Evolutionary conservation across 306 rosid species (phyloP), one percentile per base, ranked within the genome.

Genomic region (Oemleria cerasiformis): DNA sequence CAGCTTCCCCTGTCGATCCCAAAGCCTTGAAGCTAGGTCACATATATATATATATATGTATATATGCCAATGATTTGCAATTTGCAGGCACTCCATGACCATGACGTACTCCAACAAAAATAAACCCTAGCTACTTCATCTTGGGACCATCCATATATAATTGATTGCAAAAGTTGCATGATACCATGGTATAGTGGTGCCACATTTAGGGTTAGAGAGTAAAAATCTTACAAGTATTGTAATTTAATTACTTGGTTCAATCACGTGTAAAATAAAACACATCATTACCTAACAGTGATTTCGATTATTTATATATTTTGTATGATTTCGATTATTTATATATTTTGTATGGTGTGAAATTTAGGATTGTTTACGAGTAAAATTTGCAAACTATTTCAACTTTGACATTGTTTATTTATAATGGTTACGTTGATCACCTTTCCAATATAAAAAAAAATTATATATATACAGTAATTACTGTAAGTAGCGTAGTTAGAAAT

Each of bases 31-130:
- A 44, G 43, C 75, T 55, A 50, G 53, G 74, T 67, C 82, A 84
- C 73, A 63, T 77, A 79, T 68, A 76, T 40, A 72, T 70, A 86
- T n/a, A n/a, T n/a, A n/a, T n/a, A n/a, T n/a, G n/a, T n/a, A n/a
- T n/a, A n/a, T n/a, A n/a, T n/a, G n/a, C n/a, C n/a, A n/a, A 82
- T 76, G 69, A 78, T 84, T 70, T 51, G 58, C 21, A 76, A 66
- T 30, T 30, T 30, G 36, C 36, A 30, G 36, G 3, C 3, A 30
- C 36, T 30, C 36, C 36, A 30, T 2, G 3, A 30, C 36, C 36
- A 30, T 30, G 36, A 30, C 3, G 72, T 20, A 55, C 51, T 58
- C 70, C 73, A 48, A 49, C 73, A 59, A 50, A 39, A 64, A 39
- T 63, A 43, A n/a, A 3, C 63, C 62, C 55, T 65, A 38, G 47